A percentile compares a stretch with the other conserved stretches of the same genome.
These are phyloP conservation scores for Linanthus parryae DNA, from an alignment of 148 eudicot species.

Conservation along the genomic window DNA sequence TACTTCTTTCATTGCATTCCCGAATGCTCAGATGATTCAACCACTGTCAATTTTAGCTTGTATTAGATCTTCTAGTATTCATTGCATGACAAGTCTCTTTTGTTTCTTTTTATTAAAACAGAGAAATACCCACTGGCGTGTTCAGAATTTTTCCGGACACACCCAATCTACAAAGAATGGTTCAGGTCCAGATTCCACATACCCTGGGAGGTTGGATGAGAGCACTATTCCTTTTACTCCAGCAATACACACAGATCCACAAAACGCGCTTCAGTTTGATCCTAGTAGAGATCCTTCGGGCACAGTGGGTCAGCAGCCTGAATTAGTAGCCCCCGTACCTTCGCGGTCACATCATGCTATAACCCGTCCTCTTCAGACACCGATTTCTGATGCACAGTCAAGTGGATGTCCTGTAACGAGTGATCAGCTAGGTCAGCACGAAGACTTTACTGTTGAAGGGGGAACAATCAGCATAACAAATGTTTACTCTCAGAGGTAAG, in stretches of 20 bases:
- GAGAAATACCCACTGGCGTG: constrained; percentile 90
- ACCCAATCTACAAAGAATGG: constrained; percentile 55
- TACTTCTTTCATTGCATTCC: not conserved
- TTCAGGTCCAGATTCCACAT: constrained; percentile 29
- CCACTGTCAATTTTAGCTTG: not conserved
- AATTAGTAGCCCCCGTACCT: constrained; percentile 16
- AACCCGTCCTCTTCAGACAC: constrained; percentile 34
- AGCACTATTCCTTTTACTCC: constrained; percentile 38
- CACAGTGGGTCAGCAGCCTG: constrained; percentile 39
- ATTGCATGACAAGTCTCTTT: not conserved
- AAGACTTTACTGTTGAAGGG: constrained; percentile 63
- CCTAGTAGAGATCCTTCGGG: constrained; percentile 27
- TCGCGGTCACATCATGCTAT: constrained; percentile 23
- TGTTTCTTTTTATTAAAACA: constrained; percentile 20
- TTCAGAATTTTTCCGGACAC: constrained; percentile 46
- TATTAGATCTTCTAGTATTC: not conserved
- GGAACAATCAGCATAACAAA: constrained; percentile 80
- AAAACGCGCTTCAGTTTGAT: constrained; percentile 37
- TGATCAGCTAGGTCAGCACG: constrained; percentile 39
- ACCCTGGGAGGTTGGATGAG: constrained; percentile 55
- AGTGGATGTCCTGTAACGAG: constrained; percentile 24
- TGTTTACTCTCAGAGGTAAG: constrained; percentile 77
- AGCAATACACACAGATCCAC: constrained; percentile 29
- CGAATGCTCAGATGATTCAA: not conserved
- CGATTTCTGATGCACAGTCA: constrained; percentile 34